Percentiles rank a stretch among this genome's conserved stretches.
Conservation (phyloP, 306 rosid genomes). For the Mimosa bimucronata region DNA sequence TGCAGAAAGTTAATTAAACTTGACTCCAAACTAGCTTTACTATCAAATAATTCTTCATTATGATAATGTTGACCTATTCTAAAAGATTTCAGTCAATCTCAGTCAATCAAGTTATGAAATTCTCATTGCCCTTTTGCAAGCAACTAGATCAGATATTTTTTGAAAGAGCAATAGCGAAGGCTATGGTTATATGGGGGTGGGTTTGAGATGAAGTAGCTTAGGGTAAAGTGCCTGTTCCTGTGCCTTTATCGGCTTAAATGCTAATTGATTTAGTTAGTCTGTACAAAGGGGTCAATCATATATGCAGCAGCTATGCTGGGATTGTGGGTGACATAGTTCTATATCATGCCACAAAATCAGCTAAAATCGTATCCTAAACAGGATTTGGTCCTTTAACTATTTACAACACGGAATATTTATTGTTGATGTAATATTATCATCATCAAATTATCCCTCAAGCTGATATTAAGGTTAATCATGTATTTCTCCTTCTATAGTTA, state of each 20-base stretch:
- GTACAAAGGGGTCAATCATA: not conserved
- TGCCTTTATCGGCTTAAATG: not conserved
- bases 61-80: not conserved
- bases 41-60: not conserved
- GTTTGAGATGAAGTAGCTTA: not conserved
- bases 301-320: not conserved
- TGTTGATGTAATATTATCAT: not conserved
- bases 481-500: not conserved
- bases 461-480: too few relatives aligned
- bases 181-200: not conserved
- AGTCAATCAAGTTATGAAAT: slow-evolving; percentile 2
- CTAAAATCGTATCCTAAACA: not conserved
- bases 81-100: not conserved
- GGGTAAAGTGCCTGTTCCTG: not conserved
- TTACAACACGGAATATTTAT: not conserved
- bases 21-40: not conserved
- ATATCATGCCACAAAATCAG: not conserved
- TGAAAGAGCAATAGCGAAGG: not conserved
- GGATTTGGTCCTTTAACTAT: not conserved
- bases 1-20: not conserved
- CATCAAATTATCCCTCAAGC: not conserved
- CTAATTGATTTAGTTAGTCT: not conserved
- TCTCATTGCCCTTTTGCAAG: not conserved
- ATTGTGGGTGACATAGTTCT: not conserved
- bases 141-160: not conserved